Conservation (phyloP, 179 eudicot genomes). For the Gypsophila paniculata region DNA sequence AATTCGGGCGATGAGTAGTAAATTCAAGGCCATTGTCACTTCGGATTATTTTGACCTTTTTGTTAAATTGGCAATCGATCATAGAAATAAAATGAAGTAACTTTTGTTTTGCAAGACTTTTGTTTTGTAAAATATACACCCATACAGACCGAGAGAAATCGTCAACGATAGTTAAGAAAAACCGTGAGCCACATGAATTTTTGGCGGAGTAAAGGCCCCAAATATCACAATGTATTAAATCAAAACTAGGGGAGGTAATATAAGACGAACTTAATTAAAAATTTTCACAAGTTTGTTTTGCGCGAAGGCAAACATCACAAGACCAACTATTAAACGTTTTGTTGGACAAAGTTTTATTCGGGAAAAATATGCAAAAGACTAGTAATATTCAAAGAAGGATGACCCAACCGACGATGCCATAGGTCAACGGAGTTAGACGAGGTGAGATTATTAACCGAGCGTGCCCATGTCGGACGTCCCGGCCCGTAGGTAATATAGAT, state of each 20-base stretch:
- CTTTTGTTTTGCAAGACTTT: background rate
- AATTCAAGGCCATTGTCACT: background rate
- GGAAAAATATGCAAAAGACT: background rate
- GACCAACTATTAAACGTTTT: background rate
- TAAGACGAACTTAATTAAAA: background rate
- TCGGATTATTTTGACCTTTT: background rate
- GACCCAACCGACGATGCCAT: conserved; percentile 6
- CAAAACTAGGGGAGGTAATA: background rate
- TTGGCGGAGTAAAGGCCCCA: background rate
- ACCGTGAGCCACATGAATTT: background rate
- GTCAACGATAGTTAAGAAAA: background rate
- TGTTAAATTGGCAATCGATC: background rate
- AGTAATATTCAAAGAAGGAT: background rate
- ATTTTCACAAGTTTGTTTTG: background rate
- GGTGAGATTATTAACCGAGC: too few relatives aligned
- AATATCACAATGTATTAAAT: background rate
- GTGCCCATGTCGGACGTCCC: too few relatives aligned
- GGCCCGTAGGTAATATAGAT: background rate
- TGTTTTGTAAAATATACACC: background rate
- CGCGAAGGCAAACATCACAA: background rate
- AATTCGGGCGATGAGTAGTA: background rate
- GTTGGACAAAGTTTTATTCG: background rate
- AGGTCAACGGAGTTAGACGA: background rate
- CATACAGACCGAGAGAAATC: background rate
- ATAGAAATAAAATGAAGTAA: background rate